Conservation (phyloP, 331 rosid species). For the Acacia pycnantha region DNA sequence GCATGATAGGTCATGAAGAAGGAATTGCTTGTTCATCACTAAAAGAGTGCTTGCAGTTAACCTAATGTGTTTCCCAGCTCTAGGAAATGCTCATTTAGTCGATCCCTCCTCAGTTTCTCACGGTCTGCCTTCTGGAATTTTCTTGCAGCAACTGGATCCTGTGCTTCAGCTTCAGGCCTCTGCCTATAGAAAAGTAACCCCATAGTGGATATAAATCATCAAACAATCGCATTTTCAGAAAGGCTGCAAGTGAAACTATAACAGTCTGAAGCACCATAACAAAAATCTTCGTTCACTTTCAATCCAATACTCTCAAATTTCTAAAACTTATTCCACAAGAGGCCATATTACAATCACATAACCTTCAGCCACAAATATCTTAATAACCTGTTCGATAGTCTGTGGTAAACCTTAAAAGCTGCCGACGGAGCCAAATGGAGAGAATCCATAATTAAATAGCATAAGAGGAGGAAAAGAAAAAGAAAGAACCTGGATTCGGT, state of each 20-base stretch:
- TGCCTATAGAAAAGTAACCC: slow-evolving; percentile 40
- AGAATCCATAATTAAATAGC: neutral
- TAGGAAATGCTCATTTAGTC: slow-evolving; percentile 74
- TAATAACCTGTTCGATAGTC: neutral
- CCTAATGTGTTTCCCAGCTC: slow-evolving; percentile 77
- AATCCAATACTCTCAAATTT: neutral
- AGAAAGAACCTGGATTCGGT: slow-evolving; percentile 45
- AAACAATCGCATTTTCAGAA: neutral
- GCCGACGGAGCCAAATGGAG: neutral
- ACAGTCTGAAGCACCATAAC: neutral
- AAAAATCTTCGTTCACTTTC: neutral
- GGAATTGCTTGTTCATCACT: neutral
- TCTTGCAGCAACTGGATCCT: slow-evolving; percentile 61
- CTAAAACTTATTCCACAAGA: neutral
- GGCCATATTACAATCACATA: neutral
- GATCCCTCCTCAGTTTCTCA: slow-evolving; percentile 84
- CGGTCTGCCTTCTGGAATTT: slow-evolving; percentile 93
- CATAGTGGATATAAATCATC: neutral
- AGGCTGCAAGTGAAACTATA: neutral
- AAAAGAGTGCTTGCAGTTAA: slow-evolving; percentile 17
- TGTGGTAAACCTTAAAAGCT: neutral
- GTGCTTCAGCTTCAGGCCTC: slow-evolving; percentile 48
- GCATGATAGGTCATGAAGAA: neutral
- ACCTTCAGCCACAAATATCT: neutral
- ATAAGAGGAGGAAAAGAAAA: neutral